Evolutionary conservation across 2,329 filamentous ascomycete genomes (phyloP), one percentile per base, ranked within the genome.

Genomic region (Conoideocrella luteorostrata): DNA sequence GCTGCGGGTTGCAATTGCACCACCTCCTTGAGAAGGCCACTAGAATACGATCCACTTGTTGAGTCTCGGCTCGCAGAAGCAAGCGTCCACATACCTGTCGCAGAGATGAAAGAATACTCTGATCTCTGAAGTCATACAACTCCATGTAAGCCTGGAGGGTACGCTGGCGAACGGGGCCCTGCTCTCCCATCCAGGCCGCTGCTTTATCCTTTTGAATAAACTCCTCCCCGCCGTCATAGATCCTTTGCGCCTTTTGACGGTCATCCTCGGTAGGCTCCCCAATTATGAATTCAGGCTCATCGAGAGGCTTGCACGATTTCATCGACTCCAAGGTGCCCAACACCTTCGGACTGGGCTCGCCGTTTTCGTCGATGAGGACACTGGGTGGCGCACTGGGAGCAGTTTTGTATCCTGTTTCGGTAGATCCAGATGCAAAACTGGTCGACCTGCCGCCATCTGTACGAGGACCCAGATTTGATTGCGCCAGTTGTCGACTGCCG

Each of bases 11-110:
- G 71, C 90, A 96, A 53, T 86, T 79, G 61, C 88, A 95, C 93
- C 93, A 98, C 48, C 91, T 75, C 51, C 80, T 82, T 3, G 93
- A 88, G 56, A 97, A 91, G 17, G 86, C 84, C 56, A 94, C 87
- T 50, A 98, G 69, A 47, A 98, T 91, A 26, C 93, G 85, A 61
- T 98, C 93, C 17, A 98, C 88, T 63, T 98, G 91, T 65, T 98
- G 93, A 3, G 90, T 95, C 66, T 98, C 93, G 32, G 87, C 93
- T 52, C 87, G 86, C 45, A 98, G 73, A 4, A 93, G 75, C 20
- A 97, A 72, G 24, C 87, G 84, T 42, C 78, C 78, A 62, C 93
- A 98, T 21, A 98, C 74, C 47, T 83, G 78, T 21, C 93, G 82
- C 50, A 97, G 72, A 7, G 87, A 81, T 29, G 76, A 73, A 13